Base-by-base conservation (phyloP, 306 rosid species). In the Fagus crenata region DNA sequence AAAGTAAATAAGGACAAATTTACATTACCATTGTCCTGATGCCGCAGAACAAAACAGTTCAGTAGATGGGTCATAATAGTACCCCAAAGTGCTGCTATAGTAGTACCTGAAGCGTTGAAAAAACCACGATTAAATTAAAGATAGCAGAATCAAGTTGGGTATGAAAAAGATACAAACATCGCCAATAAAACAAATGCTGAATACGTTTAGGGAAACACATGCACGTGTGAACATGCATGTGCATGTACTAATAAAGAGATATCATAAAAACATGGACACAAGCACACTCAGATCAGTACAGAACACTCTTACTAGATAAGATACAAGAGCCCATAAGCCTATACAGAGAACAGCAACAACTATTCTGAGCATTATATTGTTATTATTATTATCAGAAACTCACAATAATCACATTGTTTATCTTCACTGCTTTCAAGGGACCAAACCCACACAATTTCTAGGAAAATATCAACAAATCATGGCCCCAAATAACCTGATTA, bases 21-120 rank as follows among this genome's bases (percentile, higher is more conserved):
- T 17, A 39, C 71, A 75, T 59, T 86, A 88, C 96, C 96, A 90
- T 88, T 82, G 77, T 56, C 96, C 96, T 68, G 92, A 81, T 74
- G 78, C 80, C 31, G 90, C 92, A 69, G 91, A 90, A 71, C 87
- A 88, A 80, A 75, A 90, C 5, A 90, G 73, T 41, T 77, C 80
- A 32, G 86, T 82, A 15, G 79, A 49, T 32, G 86, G 80, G 40
- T 82, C 86, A 69, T 82, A 82, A 59, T 82, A 78, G 61, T 78
- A 78, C 51, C 86, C 86, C 74, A 78, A 69, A 53, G 63, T 78
- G 82, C 89, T 86, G 82, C 92, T 90, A 80, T 90, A 90, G 83
- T 90, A 90, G 77, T 88, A 90, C 87, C 96, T 90, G 87, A 74
- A 82, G 76, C 77, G 77, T 60, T 33, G 58, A 36, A 58, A 39